Conservation (phyloP, 495 filamentous ascomycete species). For the Hypoxylon lienhwacheense region DNA sequence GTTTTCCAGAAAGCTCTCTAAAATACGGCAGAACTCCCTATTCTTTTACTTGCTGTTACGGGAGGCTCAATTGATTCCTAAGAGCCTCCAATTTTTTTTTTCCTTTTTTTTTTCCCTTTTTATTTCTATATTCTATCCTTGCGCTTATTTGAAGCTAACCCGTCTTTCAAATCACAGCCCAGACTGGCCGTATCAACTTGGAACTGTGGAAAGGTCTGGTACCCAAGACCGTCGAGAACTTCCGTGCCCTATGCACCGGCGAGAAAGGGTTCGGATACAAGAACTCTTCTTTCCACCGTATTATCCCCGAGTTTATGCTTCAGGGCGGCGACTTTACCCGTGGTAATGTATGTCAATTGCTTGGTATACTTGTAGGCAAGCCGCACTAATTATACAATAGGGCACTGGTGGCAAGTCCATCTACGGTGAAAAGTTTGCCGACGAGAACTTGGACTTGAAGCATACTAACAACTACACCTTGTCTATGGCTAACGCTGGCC, state of each 20-base stretch:
- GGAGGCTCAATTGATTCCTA: conserved; percentile 9
- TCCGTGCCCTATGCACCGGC: conserved; percentile 89
- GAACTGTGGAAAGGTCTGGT: conserved; percentile 83
- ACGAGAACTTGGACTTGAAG: conserved; percentile 74
- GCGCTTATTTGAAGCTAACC: conserved; percentile 35
- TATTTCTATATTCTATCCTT: background rate
- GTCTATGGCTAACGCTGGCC: conserved; percentile 83
- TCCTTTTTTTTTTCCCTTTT: conserved; percentile 7
- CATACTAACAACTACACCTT: conserved; percentile 67
- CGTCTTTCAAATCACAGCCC: conserved; percentile 53
- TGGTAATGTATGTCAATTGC: conserved; percentile 68
- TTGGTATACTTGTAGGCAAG: background rate
- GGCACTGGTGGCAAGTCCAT: conserved; percentile 86
- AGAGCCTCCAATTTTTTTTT: background rate
- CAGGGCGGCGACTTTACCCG: conserved; percentile 99
- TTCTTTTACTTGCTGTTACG: background rate
- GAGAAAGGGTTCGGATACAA: conserved; percentile 86
- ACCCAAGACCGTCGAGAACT: conserved; percentile 92
- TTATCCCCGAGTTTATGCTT: conserved; percentile 97
- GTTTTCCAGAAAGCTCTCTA: too few relatives aligned
- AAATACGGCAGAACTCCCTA: background rate
- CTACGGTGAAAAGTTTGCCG: conserved; percentile 82
- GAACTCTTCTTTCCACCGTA: conserved; percentile 87
- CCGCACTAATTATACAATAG: conserved; percentile 45
- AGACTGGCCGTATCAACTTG: conserved; percentile 83